Conservation (phyloP, 768 basidiomycete genomes). For the Termitomyces sp. region DNA sequence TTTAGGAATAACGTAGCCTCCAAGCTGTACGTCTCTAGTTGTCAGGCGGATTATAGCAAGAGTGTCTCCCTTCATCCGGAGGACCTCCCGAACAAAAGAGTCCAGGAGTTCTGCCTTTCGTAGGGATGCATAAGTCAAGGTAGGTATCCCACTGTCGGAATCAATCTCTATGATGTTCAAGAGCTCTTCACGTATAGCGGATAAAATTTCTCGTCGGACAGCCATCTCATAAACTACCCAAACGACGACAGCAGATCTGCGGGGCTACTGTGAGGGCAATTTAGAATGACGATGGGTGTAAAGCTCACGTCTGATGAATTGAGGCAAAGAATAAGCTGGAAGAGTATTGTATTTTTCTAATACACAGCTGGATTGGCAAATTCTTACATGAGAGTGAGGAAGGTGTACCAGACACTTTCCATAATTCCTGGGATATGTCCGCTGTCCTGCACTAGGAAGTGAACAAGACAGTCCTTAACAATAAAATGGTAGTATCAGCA, state of each 20-base stretch:
- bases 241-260: slow-evolving; percentile 2
- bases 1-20: slow-evolving; percentile 6
- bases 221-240: slow-evolving; percentile 9
- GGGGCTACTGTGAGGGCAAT: neutral
- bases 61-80: slow-evolving; percentile 6
- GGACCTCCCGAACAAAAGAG: slow-evolving; percentile 7
- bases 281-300: neutral
- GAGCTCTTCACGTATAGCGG: slow-evolving; percentile 1
- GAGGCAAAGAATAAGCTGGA: slow-evolving; percentile 4
- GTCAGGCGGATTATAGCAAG: slow-evolving; percentile 1
- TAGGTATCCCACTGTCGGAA: neutral
- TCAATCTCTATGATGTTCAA: neutral
- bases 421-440: slow-evolving; percentile 1
- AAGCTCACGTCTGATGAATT: slow-evolving; percentile 5
- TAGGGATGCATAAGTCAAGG: slow-evolving; percentile 2
- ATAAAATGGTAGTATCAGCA: neutral
- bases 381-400: slow-evolving; percentile 4
- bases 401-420: slow-evolving; percentile 3
- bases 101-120: slow-evolving; percentile 5
- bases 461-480: slow-evolving; percentile 4
- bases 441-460: neutral
- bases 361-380: neutral
- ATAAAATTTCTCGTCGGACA: neutral
- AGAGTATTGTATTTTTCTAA: neutral
- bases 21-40: slow-evolving; percentile 5